Evolutionary conservation across 352 stramenopile genomes (phyloP).

Genomic region (Globisporangium abappressorium): DNA sequence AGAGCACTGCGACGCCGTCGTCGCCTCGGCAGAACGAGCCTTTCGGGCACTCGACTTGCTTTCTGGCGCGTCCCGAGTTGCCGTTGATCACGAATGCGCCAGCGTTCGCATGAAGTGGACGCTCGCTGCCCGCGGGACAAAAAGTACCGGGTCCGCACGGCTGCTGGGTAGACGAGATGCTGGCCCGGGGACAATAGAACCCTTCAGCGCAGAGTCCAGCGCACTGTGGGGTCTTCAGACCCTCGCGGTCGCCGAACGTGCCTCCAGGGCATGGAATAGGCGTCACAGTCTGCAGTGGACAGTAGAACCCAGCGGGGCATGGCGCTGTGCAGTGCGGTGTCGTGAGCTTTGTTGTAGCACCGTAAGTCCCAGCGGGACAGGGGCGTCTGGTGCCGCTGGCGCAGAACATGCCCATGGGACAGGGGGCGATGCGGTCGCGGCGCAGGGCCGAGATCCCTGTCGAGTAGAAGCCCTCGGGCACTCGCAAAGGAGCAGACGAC

Average conservation of each 20-base stretch:
- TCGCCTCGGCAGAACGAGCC: slow-evolving; percentile 53
- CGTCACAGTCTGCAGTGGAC: slow-evolving; percentile 26
- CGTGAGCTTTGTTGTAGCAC: slow-evolving; percentile 24
- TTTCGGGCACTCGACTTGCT: slow-evolving; percentile 26
- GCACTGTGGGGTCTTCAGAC: slow-evolving; percentile 39
- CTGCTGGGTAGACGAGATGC: slow-evolving; percentile 35
- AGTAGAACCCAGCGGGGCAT: slow-evolving; percentile 68
- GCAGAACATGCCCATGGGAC: slow-evolving; percentile 62
- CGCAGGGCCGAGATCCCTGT: slow-evolving; percentile 24
- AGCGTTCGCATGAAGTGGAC: slow-evolving; percentile 14
- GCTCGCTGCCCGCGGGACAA: slow-evolving; percentile 37
- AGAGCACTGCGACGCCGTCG: slow-evolving; percentile 29
- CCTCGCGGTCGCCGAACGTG: slow-evolving; percentile 47
- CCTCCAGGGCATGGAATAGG: slow-evolving; percentile 47
- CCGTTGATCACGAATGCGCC: slow-evolving; percentile 43
- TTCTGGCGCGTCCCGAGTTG: slow-evolving; percentile 14
- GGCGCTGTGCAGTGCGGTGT: slow-evolving; percentile 31
- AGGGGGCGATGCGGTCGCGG: slow-evolving; percentile 36
- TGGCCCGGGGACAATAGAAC: slow-evolving; percentile 60
- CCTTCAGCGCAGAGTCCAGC: slow-evolving; percentile 55
- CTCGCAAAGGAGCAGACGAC: slow-evolving; percentile 24
- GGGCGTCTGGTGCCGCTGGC: slow-evolving; percentile 24
- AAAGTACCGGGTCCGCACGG: slow-evolving; percentile 34
- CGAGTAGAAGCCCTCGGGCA: slow-evolving; percentile 47
- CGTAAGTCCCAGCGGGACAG: slow-evolving; percentile 61